Conservation (phyloP, 352 stramenopile species). For the Globisporangium takayamanum region DNA sequence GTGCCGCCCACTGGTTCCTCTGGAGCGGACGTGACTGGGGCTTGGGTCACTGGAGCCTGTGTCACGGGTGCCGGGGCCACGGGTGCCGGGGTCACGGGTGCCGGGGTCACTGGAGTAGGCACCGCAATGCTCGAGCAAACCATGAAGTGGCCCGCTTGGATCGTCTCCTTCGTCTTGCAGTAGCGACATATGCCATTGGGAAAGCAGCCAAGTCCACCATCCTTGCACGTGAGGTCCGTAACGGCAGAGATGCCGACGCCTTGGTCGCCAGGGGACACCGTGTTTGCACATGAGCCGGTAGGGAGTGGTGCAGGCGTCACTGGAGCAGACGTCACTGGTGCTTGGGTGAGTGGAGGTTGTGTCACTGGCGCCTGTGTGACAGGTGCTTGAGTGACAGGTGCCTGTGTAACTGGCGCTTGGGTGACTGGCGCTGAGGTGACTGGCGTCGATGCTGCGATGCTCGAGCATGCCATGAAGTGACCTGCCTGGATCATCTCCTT, state of each 20-base stretch:
- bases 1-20: conserved; percentile 1
- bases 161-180: conserved; percentile 17
- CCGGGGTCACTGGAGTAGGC: neutral
- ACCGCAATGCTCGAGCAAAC: conserved; percentile 3
- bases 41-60: neutral
- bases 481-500: conserved; percentile 9
- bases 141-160: conserved; percentile 11
- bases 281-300: neutral
- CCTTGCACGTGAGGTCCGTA: conserved; percentile 10
- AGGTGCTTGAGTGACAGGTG: neutral
- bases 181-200: conserved; percentile 12
- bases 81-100: neutral
- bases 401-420: too few relatives aligned
- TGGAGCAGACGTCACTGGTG: neutral
- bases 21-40: neutral
- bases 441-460: neutral
- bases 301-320: neutral
- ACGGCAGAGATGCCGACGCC: conserved; percentile 7
- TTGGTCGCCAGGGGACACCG: conserved; percentile 3
- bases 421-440: neutral
- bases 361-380: neutral
- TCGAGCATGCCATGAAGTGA: conserved; percentile 6
- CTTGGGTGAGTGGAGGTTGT: neutral
- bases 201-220: conserved; percentile 20
- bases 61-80: neutral